Percentiles rank a stretch among this genome's conserved stretches.
These are phyloP conservation scores for Magnaporthiopsis incrustans DNA, from an alignment of 2,329 filamentous ascomycete genomes.

Conservation along the genomic window DNA sequence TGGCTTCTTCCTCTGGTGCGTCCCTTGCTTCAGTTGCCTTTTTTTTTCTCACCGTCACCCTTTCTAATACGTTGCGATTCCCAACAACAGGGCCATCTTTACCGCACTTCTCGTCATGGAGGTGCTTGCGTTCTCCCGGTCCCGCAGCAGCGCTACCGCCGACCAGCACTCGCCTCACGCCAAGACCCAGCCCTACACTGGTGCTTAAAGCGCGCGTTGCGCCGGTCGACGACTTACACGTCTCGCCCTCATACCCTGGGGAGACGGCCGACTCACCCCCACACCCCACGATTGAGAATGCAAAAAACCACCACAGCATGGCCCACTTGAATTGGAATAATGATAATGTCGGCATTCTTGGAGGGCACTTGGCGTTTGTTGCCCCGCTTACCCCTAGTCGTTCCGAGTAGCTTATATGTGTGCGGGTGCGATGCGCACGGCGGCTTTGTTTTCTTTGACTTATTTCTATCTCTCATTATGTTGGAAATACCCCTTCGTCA, in stretches of 20 bases:
- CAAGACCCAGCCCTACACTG: conserved; percentile 14
- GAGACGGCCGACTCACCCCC: neutral
- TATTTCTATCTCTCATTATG: neutral
- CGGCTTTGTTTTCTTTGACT: neutral
- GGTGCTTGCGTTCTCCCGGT: conserved; percentile 33
- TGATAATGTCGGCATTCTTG: no score
- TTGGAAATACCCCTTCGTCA: conserved; percentile 4
- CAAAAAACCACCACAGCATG: neutral
- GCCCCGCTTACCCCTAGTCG: no score
- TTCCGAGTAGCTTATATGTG: neutral
- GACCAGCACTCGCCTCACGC: conserved; percentile 10
- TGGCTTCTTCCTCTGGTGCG: conserved; percentile 53
- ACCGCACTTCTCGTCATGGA: conserved; percentile 39
- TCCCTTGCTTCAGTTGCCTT: conserved; percentile 3
- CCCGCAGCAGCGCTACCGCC: conserved; percentile 26
- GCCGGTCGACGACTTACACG: neutral
- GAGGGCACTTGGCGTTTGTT: no score
- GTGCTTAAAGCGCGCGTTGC: conserved; percentile 9
- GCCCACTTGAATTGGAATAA: no score
- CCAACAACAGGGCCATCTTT: conserved; percentile 35
- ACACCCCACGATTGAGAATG: neutral
- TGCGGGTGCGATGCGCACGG: neutral
- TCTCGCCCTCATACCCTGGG: no score
- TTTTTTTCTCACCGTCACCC: neutral
- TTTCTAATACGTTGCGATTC: neutral